Conservation (phyloP, 2,329 filamentous ascomycete species). For the Zasmidium citrigriseum region DNA sequence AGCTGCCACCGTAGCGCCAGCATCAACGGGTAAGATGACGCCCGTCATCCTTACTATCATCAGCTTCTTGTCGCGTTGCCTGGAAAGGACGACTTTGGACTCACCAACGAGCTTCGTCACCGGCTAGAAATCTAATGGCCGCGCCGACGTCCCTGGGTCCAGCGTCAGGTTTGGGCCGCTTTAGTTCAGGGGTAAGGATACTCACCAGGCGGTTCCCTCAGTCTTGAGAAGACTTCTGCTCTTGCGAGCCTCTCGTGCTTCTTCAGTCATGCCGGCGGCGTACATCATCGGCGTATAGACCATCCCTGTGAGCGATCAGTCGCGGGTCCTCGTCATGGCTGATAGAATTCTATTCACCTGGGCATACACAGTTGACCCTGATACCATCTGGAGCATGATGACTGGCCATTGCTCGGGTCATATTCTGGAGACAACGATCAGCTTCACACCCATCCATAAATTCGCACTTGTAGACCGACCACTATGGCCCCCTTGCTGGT, state of each 20-base stretch:
- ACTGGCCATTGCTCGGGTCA: conserved; percentile 58
- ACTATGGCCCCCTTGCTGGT: conserved; percentile 57
- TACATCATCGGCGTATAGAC: conserved; percentile 60
- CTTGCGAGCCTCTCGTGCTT: conserved; percentile 51
- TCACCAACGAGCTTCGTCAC: conserved; percentile 54
- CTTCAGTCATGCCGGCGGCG: conserved; percentile 51
- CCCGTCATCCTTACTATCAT: conserved; percentile 36
- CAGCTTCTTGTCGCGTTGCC: conserved; percentile 20
- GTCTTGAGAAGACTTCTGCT: conserved; percentile 54
- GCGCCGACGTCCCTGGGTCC: conserved; percentile 51
- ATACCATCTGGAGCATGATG: conserved; percentile 55
- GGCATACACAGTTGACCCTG: conserved; percentile 58
- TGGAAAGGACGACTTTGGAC: conserved; percentile 22
- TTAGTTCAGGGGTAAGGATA: neutral
- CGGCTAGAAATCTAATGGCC: conserved; percentile 54
- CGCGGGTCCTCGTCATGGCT: conserved; percentile 19
- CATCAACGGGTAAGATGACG: conserved; percentile 50
- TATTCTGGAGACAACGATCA: conserved; percentile 39
- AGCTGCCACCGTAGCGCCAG: conserved; percentile 48
- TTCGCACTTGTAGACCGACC: conserved; percentile 19
- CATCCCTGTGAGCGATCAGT: conserved; percentile 35
- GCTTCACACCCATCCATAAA: neutral
- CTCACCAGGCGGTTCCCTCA: conserved; percentile 54
- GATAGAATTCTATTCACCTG: conserved; percentile 33
- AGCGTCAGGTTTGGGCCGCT: too few species aligned